Evolutionary conservation across 2,329 filamentous ascomycete genomes (phyloP), one percentile per base, ranked within the genome.

Genomic region (Aspergillus amoenus): DNA sequence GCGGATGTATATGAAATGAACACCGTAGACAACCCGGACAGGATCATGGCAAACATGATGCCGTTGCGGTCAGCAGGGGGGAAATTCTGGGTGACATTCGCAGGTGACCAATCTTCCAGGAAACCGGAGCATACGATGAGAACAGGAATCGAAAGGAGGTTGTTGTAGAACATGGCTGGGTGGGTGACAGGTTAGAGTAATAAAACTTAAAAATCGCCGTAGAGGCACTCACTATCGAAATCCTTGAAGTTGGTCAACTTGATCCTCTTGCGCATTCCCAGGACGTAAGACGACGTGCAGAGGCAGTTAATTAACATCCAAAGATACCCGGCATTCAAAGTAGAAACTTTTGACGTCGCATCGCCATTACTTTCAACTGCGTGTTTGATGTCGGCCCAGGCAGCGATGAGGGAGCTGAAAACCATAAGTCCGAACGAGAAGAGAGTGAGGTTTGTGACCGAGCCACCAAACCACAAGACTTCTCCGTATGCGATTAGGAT

Each of bases 181-280:
- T 37, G 39, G 42, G 8, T 77, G 21, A 44, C 8, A 15, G 18
- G 27, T 60, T 52, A 61, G 57, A 34, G 43, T 9, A 9, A 7
- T 18, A 18, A 39, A 3, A 15, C 22, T 9, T 30, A 30, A 30
- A 41, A 37, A 12, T 11, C 30, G 13, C 13, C 15, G 39, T 17
- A 9, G 13, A 27, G 22, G 45, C 44, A 87, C 93, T 79, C 84
- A 97, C 93, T 96, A 76, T 99, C 94, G 82, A 95, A 97, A 75
- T 97, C 94, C 84, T 96, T 97, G 80, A 99, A 97, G 82, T 96
- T 97, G 81, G 96, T 97, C 78, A 95, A 86, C 88, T 97, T 97
- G 76, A 99, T 97, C 64, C 95, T 89, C 83, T 97, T 97, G 73
- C 94, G 88, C 93, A 97, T 97, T 66, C 89, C 85, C 62, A 99